Percentiles rank a stretch among this genome's conserved stretches.
Conservation (phyloP, 257 asterid genomes). For the Handroanthus guayacan region DNA sequence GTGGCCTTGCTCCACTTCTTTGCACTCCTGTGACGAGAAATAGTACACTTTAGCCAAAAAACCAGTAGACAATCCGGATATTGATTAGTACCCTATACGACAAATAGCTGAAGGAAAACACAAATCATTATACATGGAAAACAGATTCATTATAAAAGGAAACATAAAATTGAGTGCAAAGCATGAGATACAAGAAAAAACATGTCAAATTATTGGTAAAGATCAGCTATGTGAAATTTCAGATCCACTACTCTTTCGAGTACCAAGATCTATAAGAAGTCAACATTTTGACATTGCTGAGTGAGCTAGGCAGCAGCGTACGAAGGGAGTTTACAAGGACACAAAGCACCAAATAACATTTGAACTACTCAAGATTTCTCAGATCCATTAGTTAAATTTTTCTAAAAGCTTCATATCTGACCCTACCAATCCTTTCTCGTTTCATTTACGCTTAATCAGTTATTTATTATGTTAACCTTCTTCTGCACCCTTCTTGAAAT, state of each 20-base stretch:
- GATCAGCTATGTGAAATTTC: background rate
- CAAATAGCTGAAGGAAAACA: background rate
- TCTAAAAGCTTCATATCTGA: background rate
- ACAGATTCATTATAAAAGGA: background rate
- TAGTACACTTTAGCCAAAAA: constrained; percentile 27
- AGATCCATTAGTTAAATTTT: background rate
- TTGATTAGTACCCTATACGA: background rate
- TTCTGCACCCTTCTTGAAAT: background rate
- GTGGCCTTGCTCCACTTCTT: constrained; percentile 75
- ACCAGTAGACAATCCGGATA: background rate
- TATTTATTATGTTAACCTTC: background rate
- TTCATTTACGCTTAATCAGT: background rate
- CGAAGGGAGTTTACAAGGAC: background rate
- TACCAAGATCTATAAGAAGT: background rate
- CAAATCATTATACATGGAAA: background rate
- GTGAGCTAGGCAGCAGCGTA: background rate
- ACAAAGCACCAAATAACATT: background rate
- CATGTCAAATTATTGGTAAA: background rate
- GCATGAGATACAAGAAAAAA: background rate
- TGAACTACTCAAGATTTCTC: background rate
- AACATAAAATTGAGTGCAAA: background rate
- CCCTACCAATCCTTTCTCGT: background rate
- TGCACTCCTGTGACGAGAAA: constrained; percentile 63
- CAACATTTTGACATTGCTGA: background rate
- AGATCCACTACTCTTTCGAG: background rate